A percentile compares a stretch with the other conserved stretches of the same genome.
Conservation (phyloP, 1,284 basidiomycete species). For the Apiotrichum sp. region DNA sequence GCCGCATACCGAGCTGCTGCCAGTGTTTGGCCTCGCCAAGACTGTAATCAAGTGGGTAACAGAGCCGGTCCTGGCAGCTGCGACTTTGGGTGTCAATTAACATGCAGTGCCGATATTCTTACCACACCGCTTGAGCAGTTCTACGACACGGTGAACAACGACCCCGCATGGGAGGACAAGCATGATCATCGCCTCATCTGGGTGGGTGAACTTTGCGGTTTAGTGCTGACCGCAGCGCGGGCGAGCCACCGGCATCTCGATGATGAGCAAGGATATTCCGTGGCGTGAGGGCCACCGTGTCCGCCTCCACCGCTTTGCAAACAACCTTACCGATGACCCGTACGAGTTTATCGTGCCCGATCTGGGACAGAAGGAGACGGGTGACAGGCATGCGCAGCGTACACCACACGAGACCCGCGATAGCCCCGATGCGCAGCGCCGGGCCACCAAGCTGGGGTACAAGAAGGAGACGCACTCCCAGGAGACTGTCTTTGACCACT, state of each 20-base stretch:
- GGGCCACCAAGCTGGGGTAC: slow-evolving; percentile 11
- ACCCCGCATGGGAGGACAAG: slow-evolving; percentile 49
- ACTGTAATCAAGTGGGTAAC: slow-evolving; percentile 38
- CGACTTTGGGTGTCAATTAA: slow-evolving; percentile 15
- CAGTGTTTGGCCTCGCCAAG: slow-evolving; percentile 45
- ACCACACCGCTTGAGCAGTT: slow-evolving; percentile 51
- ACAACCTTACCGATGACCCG: slow-evolving; percentile 28
- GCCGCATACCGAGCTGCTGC: slow-evolving; percentile 42
- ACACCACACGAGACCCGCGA: neutral
- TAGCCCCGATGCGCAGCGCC: neutral
- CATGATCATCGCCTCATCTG: slow-evolving; percentile 44
- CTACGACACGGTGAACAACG: slow-evolving; percentile 35
- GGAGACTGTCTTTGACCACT: slow-evolving; percentile 25
- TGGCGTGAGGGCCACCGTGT: slow-evolving; percentile 49
- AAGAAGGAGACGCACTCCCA: slow-evolving; percentile 16
- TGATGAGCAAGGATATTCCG: slow-evolving; percentile 41
- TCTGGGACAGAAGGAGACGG: slow-evolving; percentile 3
- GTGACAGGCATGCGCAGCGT: neutral
- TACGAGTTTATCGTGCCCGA: slow-evolving; percentile 27
- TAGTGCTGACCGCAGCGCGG: slow-evolving; percentile 27
- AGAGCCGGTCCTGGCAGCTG: neutral
- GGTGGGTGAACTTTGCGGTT: slow-evolving; percentile 21
- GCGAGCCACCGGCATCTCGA: slow-evolving; percentile 48
- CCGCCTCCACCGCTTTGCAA: slow-evolving; percentile 46
- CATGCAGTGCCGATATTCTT: slow-evolving; percentile 46